A percentile compares a stretch with the other conserved stretches of the same genome.
phyloP scores from a whole-genome alignment of 805 yeast species.

The Wickerhamomyces queroliae region DNA sequence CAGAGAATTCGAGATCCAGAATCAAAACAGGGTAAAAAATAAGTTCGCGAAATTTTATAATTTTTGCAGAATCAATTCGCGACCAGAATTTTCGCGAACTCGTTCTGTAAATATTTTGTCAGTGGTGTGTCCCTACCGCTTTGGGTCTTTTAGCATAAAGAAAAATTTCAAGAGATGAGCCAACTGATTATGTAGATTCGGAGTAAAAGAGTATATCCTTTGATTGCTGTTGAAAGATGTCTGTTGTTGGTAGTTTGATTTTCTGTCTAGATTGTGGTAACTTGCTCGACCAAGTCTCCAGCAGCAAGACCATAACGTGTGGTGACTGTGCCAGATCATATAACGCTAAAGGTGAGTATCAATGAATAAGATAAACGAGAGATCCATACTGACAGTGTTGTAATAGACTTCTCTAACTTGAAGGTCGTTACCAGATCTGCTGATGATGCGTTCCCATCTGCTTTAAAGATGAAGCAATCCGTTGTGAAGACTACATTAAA shows the following conservation, averaged over 20 bases:
- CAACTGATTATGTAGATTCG: no score
- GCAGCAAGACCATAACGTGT: conserved; percentile 49
- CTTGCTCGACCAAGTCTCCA: conserved; percentile 64
- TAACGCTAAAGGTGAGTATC: conserved; percentile 29
- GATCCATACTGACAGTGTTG: conserved; percentile 1
- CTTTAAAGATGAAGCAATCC: conserved; percentile 73
- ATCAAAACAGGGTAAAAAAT: not conserved
- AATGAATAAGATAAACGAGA: not conserved
- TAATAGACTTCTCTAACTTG: conserved; percentile 60
- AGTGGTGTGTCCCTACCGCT: no score
- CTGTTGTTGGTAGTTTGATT: conserved; percentile 91
- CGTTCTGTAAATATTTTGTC: not conserved
- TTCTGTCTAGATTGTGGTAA: conserved; percentile 94
- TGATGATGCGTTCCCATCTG: conserved; percentile 91
- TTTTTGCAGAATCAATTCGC: no score
- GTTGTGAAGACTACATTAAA: conserved; percentile 83
- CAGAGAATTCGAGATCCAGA: not conserved
- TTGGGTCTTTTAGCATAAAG: not conserved
- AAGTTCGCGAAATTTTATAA: no score
- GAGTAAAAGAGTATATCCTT: not conserved
- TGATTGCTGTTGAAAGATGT: conserved; percentile 42
- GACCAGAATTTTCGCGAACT: no score
- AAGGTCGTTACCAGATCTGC: conserved; percentile 86
- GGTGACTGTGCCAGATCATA: conserved; percentile 40
- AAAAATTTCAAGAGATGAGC: not conserved